Base-by-base conservation (phyloP, 2,329 filamentous ascomycete species). In the Nakataea oryzae region DNA sequence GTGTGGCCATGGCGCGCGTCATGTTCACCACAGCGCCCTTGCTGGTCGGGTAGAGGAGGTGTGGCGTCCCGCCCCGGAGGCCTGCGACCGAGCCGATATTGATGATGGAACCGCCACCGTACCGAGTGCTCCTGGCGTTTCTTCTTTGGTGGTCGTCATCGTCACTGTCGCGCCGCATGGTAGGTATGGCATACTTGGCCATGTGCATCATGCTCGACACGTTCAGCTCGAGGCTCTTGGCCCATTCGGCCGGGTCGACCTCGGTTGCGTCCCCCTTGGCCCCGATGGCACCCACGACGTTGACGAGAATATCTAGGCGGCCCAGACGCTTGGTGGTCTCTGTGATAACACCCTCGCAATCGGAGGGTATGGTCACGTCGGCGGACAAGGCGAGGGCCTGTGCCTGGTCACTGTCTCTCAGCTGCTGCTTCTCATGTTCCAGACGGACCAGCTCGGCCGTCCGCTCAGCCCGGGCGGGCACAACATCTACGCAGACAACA, bases 151-250 rank as follows among this genome's bases (percentile, higher is more conserved):
- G 1, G 8, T 77, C 73, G 62, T 86, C 75, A 0, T 75, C 75
- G 8, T 77, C n/a, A n/a, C n/a, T 73, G 62, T 87, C 86, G 62
- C 75, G 76, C 28, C 66, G 65, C 85, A 88, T 88, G 3, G 74
- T 79, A 0, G 85, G 86, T 32, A 89, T 80, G 0, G 79, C 79
- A 66, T 82, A 81, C 67, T 86, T 86, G 24, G 76, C 75, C 83
- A 88, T 87, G 62, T 81, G 74, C 32, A 88, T 80, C 85, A 88
- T 88, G 66, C 81, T 85, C 5, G 78, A 79, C 4, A 89, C 82
- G 67, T 89, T 89, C 58, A 87, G 74, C 57, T 85, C 78, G 62
- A 89, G 76, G 0, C 80, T 78, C 60, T 76, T 76, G 0, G 79
- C 75, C 83, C 84, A 89, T 13, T 77, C 74, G 0, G 70, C 77